These are phyloP conservation scores for Allodekkera sacchari DNA, from an alignment of 805 yeast species.

Conservation along the genomic window DNA sequence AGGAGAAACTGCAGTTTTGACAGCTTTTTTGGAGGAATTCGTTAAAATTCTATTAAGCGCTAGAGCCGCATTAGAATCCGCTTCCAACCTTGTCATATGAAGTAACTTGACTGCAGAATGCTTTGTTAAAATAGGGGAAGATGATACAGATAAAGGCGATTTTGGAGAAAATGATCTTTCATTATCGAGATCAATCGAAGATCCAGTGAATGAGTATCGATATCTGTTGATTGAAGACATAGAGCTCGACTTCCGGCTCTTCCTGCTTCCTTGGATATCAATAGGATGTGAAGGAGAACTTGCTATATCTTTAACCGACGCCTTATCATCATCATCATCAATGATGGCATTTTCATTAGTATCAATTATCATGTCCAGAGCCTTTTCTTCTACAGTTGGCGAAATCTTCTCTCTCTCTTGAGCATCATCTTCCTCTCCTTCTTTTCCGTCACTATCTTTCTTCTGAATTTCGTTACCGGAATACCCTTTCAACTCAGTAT, in stretches of 20 bases:
- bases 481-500: no score
- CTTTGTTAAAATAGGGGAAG: constrained; percentile 12
- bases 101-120: no score
- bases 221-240: constrained; percentile 11
- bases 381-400: constrained; percentile 1
- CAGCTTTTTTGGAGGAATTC: neutral
- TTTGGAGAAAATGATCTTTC: constrained; percentile 22
- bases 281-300: constrained; percentile 1
- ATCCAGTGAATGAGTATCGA: constrained; percentile 25
- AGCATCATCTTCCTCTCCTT: constrained; percentile 1
- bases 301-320: no score
- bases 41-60: neutral
- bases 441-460: constrained; percentile 1
- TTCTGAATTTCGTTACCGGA: constrained; percentile 3
- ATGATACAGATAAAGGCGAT: constrained; percentile 9
- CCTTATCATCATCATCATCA: constrained; percentile 15
- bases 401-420: neutral
- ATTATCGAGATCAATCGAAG: constrained; percentile 27
- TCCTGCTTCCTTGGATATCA: neutral
- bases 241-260: constrained; percentile 4
- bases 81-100: no score
- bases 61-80: no score
- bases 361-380: constrained; percentile 3
- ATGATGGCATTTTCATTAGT: constrained; percentile 17
- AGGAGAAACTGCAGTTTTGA: constrained; percentile 8